Conservation (phyloP, 1,139 yeast genomes). For the Debaryomyces udenii region DNA sequence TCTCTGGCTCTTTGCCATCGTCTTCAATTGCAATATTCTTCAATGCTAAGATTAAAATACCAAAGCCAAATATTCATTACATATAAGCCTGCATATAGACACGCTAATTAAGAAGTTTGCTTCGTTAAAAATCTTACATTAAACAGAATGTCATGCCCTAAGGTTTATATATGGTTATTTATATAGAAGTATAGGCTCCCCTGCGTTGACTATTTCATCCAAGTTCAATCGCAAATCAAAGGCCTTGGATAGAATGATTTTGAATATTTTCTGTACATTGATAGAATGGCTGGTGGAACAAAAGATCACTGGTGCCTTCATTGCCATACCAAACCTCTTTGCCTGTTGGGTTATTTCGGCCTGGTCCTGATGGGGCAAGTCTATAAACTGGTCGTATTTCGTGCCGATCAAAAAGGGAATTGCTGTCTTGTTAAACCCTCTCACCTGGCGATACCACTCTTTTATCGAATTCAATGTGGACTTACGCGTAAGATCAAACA, state of each 20-base stretch:
- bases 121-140: neutral
- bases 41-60: too few species aligned
- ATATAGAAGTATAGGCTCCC: conserved; percentile 87
- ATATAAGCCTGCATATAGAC: too few species aligned
- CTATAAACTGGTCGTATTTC: conserved; percentile 86
- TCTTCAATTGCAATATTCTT: too few species aligned
- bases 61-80: too few species aligned
- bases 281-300: conserved; percentile 93
- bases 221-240: conserved; percentile 83
- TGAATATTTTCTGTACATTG: conserved; percentile 92
- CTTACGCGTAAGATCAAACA: conserved; percentile 90
- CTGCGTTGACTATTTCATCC: conserved; percentile 80
- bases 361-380: conserved; percentile 79
- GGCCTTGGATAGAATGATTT: conserved; percentile 87
- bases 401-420: conserved; percentile 94
- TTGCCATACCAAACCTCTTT: conserved; percentile 83
- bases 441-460: conserved; percentile 94
- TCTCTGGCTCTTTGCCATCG: conserved; percentile 27
- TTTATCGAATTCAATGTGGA: conserved; percentile 83
- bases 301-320: conserved; percentile 88
- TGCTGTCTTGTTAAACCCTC: conserved; percentile 90
- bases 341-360: conserved; percentile 85
- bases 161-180: conserved; percentile 25
- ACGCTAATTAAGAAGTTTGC: too few species aligned
- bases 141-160: neutral